Conservation (phyloP, 805 yeast species). For the Lipomyces spencermartinsiae region DNA sequence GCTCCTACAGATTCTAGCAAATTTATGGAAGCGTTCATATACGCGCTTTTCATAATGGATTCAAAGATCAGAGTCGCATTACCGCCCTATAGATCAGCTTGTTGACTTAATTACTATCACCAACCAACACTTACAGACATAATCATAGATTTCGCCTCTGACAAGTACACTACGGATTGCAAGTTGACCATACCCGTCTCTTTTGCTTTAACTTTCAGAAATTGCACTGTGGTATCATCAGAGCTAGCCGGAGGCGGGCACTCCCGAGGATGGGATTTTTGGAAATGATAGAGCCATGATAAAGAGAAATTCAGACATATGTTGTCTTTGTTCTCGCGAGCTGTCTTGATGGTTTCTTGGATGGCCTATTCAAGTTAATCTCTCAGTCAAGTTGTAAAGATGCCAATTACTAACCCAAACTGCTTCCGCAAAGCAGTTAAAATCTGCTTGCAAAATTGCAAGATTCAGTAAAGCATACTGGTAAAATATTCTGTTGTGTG, state of each 20-base stretch:
- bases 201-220: conserved; percentile 61
- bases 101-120: neutral
- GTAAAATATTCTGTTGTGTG: conserved; percentile 52
- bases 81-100: conserved; percentile 14
- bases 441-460: conserved; percentile 73
- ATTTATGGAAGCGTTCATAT: conserved; percentile 10
- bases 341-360: conserved; percentile 85
- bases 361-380: conserved; percentile 57
- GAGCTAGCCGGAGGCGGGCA: conserved; percentile 59
- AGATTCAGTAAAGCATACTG: conserved; percentile 77
- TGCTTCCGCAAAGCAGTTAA: conserved; percentile 71
- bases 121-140: conserved; percentile 7
- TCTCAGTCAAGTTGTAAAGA: neutral
- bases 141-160: conserved; percentile 55
- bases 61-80: conserved; percentile 21
- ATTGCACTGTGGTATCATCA: conserved; percentile 70
- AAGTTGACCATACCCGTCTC: conserved; percentile 42
- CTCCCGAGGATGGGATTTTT: conserved; percentile 69
- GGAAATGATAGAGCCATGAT: conserved; percentile 74
- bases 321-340: conserved; percentile 81
- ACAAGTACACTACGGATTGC: conserved; percentile 65
- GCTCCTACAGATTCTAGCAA: conserved; percentile 20
- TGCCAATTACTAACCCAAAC: conserved; percentile 42
- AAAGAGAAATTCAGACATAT: conserved; percentile 73
- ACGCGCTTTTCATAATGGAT: conserved; percentile 21